phyloP scores from a whole-genome alignment of 371 early-diverging fungal species.

The Gilbertella persicaria region DNA sequence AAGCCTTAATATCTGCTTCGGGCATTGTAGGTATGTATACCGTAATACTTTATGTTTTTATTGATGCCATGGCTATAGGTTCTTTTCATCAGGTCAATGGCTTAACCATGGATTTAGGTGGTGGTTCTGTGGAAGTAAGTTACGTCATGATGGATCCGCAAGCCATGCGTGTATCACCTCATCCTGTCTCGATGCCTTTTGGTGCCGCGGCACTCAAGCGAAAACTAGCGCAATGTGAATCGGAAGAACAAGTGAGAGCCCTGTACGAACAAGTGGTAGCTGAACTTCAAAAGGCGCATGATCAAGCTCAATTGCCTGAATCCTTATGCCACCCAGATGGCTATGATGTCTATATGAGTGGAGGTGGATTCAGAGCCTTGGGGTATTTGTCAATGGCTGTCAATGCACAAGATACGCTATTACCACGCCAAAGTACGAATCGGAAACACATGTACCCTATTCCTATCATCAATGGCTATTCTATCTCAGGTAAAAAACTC shows the following conservation, averaged over 20 bases:
- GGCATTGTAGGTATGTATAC: constrained; percentile 65
- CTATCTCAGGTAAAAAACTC: constrained; percentile 43
- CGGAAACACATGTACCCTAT: constrained; percentile 51
- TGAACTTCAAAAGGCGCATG: constrained; percentile 24
- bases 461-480: constrained; percentile 64
- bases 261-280: constrained; percentile 47
- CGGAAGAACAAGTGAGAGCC: constrained; percentile 26
- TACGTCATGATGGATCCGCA: constrained; percentile 46
- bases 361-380: constrained; percentile 63
- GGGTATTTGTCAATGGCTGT: constrained; percentile 63
- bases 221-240: constrained; percentile 33
- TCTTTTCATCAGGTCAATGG: constrained; percentile 61
- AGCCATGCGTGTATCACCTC: constrained; percentile 33
- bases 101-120: constrained; percentile 66
- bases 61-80: no score
- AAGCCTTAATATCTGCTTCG: constrained; percentile 63
- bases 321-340: constrained; percentile 40
- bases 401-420: constrained; percentile 9
- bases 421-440: constrained; percentile 13
- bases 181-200: constrained; percentile 65
- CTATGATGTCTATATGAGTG: constrained; percentile 58
- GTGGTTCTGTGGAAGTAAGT: constrained; percentile 66
- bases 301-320: constrained; percentile 36
- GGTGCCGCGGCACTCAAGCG: constrained; percentile 61
- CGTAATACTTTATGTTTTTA: no score